These are phyloP conservation scores for Penicillium italicum DNA, from an alignment of 2,329 filamentous ascomycete genomes.

Conservation along the genomic window DNA sequence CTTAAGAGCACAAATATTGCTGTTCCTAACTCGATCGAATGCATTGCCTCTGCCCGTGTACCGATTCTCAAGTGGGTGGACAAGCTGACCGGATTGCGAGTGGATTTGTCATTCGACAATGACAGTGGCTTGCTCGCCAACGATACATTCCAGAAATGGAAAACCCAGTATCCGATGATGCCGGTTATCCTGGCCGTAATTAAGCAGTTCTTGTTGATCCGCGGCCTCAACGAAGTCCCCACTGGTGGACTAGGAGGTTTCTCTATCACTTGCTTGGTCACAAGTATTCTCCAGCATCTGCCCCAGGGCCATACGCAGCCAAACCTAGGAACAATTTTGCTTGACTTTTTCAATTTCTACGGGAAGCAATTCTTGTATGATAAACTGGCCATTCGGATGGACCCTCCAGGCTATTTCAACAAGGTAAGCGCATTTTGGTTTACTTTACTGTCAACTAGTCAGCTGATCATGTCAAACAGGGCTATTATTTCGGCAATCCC, in stretches of 20 bases:
- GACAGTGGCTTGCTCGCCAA: constrained; percentile 75
- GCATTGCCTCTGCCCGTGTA: constrained; percentile 74
- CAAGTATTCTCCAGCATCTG: constrained; percentile 79
- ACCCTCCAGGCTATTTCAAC: constrained; percentile 68
- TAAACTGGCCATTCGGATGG: constrained; percentile 68
- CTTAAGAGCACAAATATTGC: constrained; percentile 58
- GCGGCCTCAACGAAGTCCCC: constrained; percentile 85
- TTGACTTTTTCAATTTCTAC: constrained; percentile 87
- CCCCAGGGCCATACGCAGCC: constrained; percentile 64
- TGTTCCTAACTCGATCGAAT: constrained; percentile 56
- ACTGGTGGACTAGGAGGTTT: constrained; percentile 91
- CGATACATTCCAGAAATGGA: constrained; percentile 77
- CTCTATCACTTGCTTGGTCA: constrained; percentile 87
- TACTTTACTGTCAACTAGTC: background rate
- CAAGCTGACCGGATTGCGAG: constrained; percentile 68
- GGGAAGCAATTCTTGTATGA: constrained; percentile 74
- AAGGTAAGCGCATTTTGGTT: constrained; percentile 57
- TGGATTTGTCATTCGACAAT: constrained; percentile 96
- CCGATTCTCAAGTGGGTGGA: constrained; percentile 92
- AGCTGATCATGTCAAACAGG: constrained; percentile 39
- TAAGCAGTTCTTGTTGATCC: constrained; percentile 90
- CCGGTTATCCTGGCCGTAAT: constrained; percentile 79
- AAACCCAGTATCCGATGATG: constrained; percentile 74
- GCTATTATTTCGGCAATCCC: constrained; percentile 49
- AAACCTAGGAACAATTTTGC: constrained; percentile 74